phyloP scores from a whole-genome alignment of 225 moss, liverwort and hornwort species.

The Anthoceros angustus region DNA sequence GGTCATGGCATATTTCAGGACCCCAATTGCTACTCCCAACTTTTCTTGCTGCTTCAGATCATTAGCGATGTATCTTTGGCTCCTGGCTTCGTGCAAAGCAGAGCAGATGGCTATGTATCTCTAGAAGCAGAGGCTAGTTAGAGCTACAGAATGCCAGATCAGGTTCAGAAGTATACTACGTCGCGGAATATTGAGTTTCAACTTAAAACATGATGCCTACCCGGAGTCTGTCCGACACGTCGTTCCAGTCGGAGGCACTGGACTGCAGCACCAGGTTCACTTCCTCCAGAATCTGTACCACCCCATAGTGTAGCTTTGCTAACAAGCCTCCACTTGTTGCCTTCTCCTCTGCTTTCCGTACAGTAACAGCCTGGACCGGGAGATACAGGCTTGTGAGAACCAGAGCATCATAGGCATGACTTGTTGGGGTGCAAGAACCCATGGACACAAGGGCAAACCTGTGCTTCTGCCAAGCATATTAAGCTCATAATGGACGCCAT shows the following conservation, averaged over 20 bases:
- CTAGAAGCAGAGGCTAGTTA: slow-evolving; percentile 22
- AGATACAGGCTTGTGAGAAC: not conserved
- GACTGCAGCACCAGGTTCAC: slow-evolving; percentile 48
- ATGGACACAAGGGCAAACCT: slow-evolving; percentile 27
- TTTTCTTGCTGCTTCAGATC: slow-evolving; percentile 62
- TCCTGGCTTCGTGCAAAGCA: slow-evolving; percentile 86
- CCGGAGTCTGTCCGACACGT: slow-evolving; percentile 68
- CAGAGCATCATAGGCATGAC: not conserved
- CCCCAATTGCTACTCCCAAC: slow-evolving; percentile 79
- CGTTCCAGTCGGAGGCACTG: slow-evolving; percentile 63
- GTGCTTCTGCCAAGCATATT: slow-evolving; percentile 94
- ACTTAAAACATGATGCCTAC: slow-evolving; percentile 22
- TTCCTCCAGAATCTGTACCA: slow-evolving; percentile 88
- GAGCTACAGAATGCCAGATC: not conserved
- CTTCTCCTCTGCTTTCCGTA: slow-evolving; percentile 90
- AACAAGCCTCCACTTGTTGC: slow-evolving; percentile 79
- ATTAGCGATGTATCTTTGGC: slow-evolving; percentile 91
- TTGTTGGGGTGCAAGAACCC: not conserved
- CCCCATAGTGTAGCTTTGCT: slow-evolving; percentile 94
- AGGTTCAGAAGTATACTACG: not conserved
- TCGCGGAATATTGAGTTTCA: not conserved
- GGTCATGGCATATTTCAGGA: slow-evolving; percentile 74
- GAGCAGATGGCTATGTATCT: slow-evolving; percentile 65
- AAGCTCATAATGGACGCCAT: slow-evolving; percentile 74
- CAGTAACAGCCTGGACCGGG: slow-evolving; percentile 67